Base-by-base conservation (phyloP, 2,329 filamentous ascomycete genomes). In the Diaporthe ilicicola region DNA sequence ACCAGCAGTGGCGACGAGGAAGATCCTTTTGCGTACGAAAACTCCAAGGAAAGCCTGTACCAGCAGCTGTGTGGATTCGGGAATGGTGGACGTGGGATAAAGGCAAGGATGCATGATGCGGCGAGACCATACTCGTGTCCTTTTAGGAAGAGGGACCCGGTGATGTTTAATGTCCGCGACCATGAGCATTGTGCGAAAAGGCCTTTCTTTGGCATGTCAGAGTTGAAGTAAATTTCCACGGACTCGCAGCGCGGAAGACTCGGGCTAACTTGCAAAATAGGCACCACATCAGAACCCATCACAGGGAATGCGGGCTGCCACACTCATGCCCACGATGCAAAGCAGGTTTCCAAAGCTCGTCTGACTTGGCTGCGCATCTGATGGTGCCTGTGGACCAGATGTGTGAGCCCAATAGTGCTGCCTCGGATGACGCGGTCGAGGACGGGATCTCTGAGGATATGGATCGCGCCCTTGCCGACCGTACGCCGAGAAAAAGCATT, bases 141-240 rank as follows among this genome's bases (percentile, higher is more conserved):
- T 1, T 73, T 71, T 15, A 65, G 71, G 51, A 64, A 61, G 37
- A 67, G 65, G 46, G 61, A 71, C 19, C 71, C 71, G 13, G 59
- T 73, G 3, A 22, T 66, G 13, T 73, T 73, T n/a, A 73, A 73
- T n/a, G 46, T 73, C 9, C 69, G 71, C 13, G 71, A 73, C 15
- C 71, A 73, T 22, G 71, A 73, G 48, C 46, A 61, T 17, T 73
- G 71, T 39, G 71, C 71, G 27, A 64, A 53, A 12, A 65, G 65
- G n/a, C 69, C 69, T 0, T 73, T 73, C 29, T 9, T 53, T 9
- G 69, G 67, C 51, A 61, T 73, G 6, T 19, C 46, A 6, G 71
- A 73, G 46, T 64, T 73, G 34, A 73, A 62, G 71, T 73, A 68
- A 68, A 17, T 34, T n/a, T 44, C 19, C 15, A 10, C 4, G 19